Percentiles rank a stretch among this genome's conserved stretches.
Evolutionary conservation across 208 protist species (phyloP).

Genomic region (Trypanosoma cruzi): DNA sequence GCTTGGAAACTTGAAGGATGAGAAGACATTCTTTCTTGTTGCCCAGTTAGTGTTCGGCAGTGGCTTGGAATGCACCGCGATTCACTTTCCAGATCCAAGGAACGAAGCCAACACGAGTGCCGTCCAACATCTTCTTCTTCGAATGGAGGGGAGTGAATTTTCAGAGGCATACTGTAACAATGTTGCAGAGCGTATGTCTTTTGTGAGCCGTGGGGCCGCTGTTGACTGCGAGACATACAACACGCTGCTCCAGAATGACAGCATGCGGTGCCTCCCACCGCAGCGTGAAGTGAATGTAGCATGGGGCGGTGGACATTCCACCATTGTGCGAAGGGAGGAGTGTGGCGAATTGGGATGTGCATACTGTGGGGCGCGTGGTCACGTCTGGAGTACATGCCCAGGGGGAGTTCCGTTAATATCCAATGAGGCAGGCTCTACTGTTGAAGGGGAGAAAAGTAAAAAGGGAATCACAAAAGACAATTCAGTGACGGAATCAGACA

Average conservation of each 20-base stretch:
- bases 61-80: constrained; percentile 56
- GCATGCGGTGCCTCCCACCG: neutral
- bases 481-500: neutral
- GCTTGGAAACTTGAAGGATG: constrained; percentile 9
- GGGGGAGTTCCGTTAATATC: constrained; percentile 9
- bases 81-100: constrained; percentile 59
- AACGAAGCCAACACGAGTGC: constrained; percentile 35
- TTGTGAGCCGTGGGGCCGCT: constrained; percentile 16
- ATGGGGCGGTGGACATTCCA: constrained; percentile 10
- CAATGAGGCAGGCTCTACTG: neutral
- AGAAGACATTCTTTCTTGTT: constrained; percentile 16
- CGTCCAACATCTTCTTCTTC: constrained; percentile 49
- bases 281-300: constrained; percentile 3
- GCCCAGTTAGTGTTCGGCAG: constrained; percentile 44
- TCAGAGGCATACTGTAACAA: constrained; percentile 3
- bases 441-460: neutral
- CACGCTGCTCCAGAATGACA: neutral
- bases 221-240: constrained; percentile 23
- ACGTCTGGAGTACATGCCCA: constrained; percentile 32
- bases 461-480: neutral
- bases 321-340: constrained; percentile 25
- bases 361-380: constrained; percentile 30
- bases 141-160: constrained; percentile 11
- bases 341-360: constrained; percentile 26
- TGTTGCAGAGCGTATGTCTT: constrained; percentile 25